Evolutionary conservation across 108 stramenopile genomes (phyloP).

Genomic region (Aurantiochytrium sp.): DNA sequence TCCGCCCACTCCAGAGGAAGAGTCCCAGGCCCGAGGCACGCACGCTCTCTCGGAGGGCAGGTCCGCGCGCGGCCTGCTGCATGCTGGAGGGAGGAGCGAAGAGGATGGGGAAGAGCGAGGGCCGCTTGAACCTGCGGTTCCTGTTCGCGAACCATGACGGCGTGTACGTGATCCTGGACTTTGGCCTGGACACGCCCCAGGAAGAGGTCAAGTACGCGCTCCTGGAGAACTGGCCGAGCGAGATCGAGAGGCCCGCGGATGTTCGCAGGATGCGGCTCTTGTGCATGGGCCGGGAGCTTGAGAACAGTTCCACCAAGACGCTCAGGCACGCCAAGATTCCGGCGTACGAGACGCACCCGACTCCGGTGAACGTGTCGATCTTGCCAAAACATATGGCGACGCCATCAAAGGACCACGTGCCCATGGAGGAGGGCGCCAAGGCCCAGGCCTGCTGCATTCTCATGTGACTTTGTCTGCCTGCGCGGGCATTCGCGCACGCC

Average conservation of each 20-base stretch:
- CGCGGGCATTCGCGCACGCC: too few relatives aligned
- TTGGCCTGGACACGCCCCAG: not conserved
- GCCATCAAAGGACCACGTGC: not conserved
- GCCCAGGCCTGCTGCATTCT: not conserved
- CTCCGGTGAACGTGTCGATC: conserved; percentile 1
- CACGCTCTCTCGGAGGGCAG: not conserved
- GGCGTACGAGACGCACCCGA: not conserved
- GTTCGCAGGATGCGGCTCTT: not conserved
- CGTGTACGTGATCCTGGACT: conserved; percentile 6
- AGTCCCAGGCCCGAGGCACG: too few relatives aligned
- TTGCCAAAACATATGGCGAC: not conserved
- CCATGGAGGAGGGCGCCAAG: not conserved
- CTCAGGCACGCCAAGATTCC: not conserved
- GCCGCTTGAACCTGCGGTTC: not conserved
- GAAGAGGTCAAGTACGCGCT: not conserved
- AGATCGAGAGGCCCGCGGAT: not conserved
- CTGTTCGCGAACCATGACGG: conserved; percentile 23
- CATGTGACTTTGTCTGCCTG: not conserved
- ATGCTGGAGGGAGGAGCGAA: not conserved
- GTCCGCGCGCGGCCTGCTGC: not conserved
- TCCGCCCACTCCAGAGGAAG: too few relatives aligned
- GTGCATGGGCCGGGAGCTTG: conserved; percentile 27
- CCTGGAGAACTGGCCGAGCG: conserved; percentile 1
- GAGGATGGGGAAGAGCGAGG: conserved; percentile 14
- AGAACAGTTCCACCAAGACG: conserved; percentile 20